Base-by-base conservation (phyloP, 2,329 filamentous ascomycete species). In the Fusarium mangiferae region DNA sequence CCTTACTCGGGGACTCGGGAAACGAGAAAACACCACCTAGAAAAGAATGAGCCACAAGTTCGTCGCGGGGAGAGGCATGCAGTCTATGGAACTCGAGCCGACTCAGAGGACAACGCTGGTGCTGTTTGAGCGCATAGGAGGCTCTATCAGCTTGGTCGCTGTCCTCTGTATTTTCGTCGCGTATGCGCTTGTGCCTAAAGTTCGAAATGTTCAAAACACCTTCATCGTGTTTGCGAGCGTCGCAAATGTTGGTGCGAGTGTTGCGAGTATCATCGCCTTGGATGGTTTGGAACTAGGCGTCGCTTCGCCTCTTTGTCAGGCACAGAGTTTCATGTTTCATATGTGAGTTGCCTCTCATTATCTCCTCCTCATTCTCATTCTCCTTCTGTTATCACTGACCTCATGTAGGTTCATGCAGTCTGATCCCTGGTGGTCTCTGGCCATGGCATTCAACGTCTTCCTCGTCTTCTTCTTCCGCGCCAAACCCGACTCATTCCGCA, bases 361-460 rank as follows among this genome's bases (percentile, higher is more conserved):
- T 7, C 8, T 24, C 15, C 4, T 30, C 12, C 30, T 33, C 30
- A 33, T 33, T 33, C 33, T 33, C 33, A 3, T 14, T 36, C 84
- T 87, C 62, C 75, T 87, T 46, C 24, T 41, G 86, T 87, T 87
- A 77, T 87, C 85, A 86, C 62, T 51, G 18, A 71, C 33, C 35
- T 15, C 12, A 12, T 12, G 15, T 71, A 94, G 91, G 90, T 94
- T 94, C 81, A 92, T 93, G 89, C 91, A 92, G 74, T 92, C 91
- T 10, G 92, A 94, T 81, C 90, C 91, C 0, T 88, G 93, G 83
- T 95, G 91, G 93, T 93, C 92, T 1, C 88, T 95, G 61, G 92
- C 92, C 72, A 96, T 96, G 93, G 93, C 93, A 7, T 86, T 92
- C 78, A 96, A 96, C 78, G 93, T 96, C 70, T 93, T 92, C 77